phyloP scores from a whole-genome alignment of 164 flowering plant species.

The Cinnamomum micranthum region DNA sequence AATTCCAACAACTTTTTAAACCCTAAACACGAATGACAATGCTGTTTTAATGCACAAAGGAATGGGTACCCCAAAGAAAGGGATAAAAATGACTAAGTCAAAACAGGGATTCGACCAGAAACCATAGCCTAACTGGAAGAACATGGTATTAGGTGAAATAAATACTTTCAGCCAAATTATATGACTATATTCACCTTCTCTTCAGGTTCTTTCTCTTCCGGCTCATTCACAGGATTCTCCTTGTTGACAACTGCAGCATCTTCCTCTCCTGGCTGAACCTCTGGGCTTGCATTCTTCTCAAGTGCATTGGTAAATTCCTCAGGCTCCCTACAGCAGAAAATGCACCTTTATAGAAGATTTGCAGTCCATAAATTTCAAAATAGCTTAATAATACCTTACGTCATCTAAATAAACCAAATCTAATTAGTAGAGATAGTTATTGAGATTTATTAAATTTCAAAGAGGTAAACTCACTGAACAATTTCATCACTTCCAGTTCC shows the following conservation, averaged over 20 bases:
- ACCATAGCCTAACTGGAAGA: not conserved
- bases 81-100: too few species aligned
- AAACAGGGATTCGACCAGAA: not conserved
- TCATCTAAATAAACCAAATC: not conserved
- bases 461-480: constrained; percentile 33
- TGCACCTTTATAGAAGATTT: not conserved
- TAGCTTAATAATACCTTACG: not conserved
- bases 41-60: too few species aligned
- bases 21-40: too few species aligned
- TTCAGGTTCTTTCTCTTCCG: constrained; percentile 54
- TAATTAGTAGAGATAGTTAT: not conserved
- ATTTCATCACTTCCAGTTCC: constrained; percentile 56
- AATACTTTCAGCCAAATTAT: too few species aligned
- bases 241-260: constrained; percentile 34
- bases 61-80: too few species aligned
- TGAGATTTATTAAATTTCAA: not conserved
- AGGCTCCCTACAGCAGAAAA: constrained; percentile 25
- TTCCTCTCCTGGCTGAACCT: constrained; percentile 39
- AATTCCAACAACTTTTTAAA: too few species aligned
- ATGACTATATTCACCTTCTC: constrained; percentile 31
- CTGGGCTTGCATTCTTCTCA: constrained; percentile 32
- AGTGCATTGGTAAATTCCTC: constrained; percentile 29
- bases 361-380: not conserved
- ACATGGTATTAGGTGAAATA: not conserved
- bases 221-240: constrained; percentile 37